Conservation (phyloP, 225 moss, liverwort and hornwort genomes). For the Marchantia polymorpha region DNA sequence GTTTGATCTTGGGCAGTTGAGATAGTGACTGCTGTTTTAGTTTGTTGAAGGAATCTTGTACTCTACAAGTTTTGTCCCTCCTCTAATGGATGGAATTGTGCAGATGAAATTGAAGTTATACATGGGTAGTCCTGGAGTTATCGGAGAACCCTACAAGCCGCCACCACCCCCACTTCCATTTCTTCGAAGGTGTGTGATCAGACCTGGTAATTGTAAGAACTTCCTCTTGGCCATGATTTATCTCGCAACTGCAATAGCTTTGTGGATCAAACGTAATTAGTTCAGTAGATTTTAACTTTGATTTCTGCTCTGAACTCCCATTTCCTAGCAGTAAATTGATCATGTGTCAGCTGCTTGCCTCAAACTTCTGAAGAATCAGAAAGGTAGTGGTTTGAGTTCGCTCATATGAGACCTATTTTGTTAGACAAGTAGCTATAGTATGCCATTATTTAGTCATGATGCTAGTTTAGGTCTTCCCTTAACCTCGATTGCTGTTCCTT, state of each 20-base stretch:
- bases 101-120: constrained; percentile 84
- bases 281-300: background rate
- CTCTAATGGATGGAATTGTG: constrained; percentile 11
- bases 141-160: constrained; percentile 93
- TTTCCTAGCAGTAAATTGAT: background rate
- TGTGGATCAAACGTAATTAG: background rate
- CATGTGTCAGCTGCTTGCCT: background rate
- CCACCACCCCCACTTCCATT: constrained; percentile 63
- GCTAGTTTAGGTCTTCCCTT: too few relatives aligned
- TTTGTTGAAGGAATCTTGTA: background rate
- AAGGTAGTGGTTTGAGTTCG: too few relatives aligned
- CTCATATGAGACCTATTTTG: too few relatives aligned
- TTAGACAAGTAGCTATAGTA: too few relatives aligned
- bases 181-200: constrained; percentile 42
- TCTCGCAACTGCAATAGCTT: background rate
- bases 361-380: background rate
- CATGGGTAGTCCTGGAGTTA: constrained; percentile 95
- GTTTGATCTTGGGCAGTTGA: background rate
- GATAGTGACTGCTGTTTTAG: background rate
- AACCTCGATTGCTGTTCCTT: too few relatives aligned
- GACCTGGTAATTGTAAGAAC: background rate
- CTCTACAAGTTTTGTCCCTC: background rate
- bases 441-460: too few relatives aligned
- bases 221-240: background rate
- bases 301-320: background rate